A percentile compares a stretch with the other conserved stretches of the same genome.
These are phyloP conservation scores for Setaria italica DNA, from an alignment of 202 grass and related monocot genomes.

Conservation along the genomic window DNA sequence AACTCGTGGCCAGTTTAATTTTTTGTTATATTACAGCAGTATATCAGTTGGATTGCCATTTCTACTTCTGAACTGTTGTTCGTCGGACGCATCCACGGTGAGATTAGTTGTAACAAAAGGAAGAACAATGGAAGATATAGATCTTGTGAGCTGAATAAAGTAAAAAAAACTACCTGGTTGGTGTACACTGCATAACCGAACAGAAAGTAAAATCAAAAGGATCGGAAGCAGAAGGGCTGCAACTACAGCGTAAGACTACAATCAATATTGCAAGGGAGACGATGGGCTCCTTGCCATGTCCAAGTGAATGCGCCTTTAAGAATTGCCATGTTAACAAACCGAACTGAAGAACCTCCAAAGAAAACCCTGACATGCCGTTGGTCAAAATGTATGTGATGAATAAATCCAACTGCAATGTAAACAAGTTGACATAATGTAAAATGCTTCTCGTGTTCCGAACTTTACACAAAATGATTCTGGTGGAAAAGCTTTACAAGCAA, in stretches of 20 bases:
- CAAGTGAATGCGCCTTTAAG: conserved; percentile 51
- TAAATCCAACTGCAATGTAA: conserved; percentile 83
- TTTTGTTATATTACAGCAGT: no score
- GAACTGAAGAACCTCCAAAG: conserved; percentile 86
- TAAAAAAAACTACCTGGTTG: conserved; percentile 76
- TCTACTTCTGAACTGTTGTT: no score
- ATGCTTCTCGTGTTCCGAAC: conserved; percentile 10
- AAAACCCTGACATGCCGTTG: conserved; percentile 91
- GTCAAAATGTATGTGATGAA: conserved; percentile 97
- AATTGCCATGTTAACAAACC: conserved; percentile 78
- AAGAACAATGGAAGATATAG: not conserved
- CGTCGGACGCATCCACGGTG: no score
- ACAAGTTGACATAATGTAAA: conserved; percentile 25
- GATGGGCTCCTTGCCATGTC: conserved; percentile 58
- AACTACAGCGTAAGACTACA: conserved; percentile 77
- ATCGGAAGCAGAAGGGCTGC: conserved; percentile 86
- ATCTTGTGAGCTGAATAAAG: conserved; percentile 22
- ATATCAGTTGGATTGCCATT: no score
- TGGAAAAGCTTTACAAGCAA: not conserved
- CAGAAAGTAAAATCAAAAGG: conserved; percentile 79
- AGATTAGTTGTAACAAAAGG: no score
- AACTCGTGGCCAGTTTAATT: no score
- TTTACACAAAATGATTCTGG: not conserved
- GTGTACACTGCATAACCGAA: conserved; percentile 84
- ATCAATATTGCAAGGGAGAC: conserved; percentile 84